phyloP scores from a whole-genome alignment of 768 basidiomycete species.

The Lentinula raphanica region DNA sequence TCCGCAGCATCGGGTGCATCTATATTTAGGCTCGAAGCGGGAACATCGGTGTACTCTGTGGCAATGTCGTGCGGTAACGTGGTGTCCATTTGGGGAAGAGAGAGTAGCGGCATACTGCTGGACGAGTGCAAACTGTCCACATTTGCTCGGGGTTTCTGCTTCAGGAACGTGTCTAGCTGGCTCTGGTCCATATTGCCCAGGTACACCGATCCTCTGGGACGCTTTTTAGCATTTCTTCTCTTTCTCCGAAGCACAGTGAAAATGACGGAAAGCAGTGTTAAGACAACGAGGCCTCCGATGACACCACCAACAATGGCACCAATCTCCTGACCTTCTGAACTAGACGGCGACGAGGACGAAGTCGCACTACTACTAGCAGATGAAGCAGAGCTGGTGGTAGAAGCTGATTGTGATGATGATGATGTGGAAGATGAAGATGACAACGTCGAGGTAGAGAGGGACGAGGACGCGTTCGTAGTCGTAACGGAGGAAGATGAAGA shows the following conservation, averaged over 20 bases:
- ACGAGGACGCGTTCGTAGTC: not conserved
- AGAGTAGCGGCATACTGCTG: not conserved
- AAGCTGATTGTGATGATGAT: not conserved
- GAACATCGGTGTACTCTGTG: not conserved
- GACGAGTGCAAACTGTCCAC: not conserved
- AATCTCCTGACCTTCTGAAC: not conserved
- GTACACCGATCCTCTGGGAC: constrained; percentile 4
- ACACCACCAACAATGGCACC: constrained; percentile 3
- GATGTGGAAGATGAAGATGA: not conserved
- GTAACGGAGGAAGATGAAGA: too few relatives aligned
- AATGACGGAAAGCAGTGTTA: constrained; percentile 4
- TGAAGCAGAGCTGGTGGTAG: not conserved
- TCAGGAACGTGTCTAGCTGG: not conserved
- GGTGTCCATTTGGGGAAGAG: not conserved
- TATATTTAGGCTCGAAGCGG: not conserved
- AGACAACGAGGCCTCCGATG: not conserved
- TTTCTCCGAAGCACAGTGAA: not conserved
- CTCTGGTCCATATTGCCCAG: not conserved
- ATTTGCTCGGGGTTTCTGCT: not conserved
- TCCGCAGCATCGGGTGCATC: not conserved
- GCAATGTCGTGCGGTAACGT: not conserved
- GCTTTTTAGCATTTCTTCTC: not conserved
- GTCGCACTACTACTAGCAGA: not conserved
- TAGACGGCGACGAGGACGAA: not conserved
- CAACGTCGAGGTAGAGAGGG: not conserved